These are phyloP conservation scores for Talaromyces liani DNA, from an alignment of 495 filamentous ascomycete species.

Conservation along the genomic window DNA sequence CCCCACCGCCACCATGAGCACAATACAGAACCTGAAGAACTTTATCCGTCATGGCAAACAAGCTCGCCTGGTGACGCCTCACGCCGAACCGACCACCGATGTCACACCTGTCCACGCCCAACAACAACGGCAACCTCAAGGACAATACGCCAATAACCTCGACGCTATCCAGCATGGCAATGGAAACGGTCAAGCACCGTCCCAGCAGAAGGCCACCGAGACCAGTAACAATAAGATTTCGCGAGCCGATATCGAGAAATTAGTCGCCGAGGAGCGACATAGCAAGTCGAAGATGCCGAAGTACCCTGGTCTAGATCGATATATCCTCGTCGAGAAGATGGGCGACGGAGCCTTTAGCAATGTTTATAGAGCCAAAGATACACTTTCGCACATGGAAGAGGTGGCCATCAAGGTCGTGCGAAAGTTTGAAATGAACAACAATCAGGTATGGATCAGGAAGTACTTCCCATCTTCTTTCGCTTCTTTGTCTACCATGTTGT, in stretches of 20 bases:
- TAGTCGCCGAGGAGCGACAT: constrained; percentile 86
- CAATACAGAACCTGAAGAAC: constrained; percentile 89
- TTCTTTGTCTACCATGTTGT: constrained; percentile 14
- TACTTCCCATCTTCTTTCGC: constrained; percentile 13
- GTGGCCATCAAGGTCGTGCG: constrained; percentile 98
- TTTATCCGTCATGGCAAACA: constrained; percentile 99
- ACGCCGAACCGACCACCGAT: constrained; percentile 60
- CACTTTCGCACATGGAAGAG: constrained; percentile 58
- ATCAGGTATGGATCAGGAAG: constrained; percentile 61
- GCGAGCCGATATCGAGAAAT: constrained; percentile 60
- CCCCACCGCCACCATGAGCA: constrained; percentile 50
- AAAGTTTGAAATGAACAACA: constrained; percentile 97
- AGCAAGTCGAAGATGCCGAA: constrained; percentile 76
- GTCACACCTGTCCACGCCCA: constrained; percentile 61
- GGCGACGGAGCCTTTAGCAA: constrained; percentile 99
- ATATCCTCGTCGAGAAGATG: constrained; percentile 93
- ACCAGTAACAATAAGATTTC: constrained; percentile 35
- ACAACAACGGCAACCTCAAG: constrained; percentile 46
- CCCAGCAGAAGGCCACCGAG: constrained; percentile 43
- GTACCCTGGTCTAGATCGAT: constrained; percentile 89
- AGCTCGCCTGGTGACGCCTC: constrained; percentile 61
- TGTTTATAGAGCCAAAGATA: constrained; percentile 83
- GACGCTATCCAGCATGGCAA: constrained; percentile 47
- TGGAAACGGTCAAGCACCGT: constrained; percentile 52
- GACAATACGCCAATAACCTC: constrained; percentile 46